Evolutionary conservation across 169 alveolate species (phyloP).

Genomic region (Plasmodium fragile): DNA sequence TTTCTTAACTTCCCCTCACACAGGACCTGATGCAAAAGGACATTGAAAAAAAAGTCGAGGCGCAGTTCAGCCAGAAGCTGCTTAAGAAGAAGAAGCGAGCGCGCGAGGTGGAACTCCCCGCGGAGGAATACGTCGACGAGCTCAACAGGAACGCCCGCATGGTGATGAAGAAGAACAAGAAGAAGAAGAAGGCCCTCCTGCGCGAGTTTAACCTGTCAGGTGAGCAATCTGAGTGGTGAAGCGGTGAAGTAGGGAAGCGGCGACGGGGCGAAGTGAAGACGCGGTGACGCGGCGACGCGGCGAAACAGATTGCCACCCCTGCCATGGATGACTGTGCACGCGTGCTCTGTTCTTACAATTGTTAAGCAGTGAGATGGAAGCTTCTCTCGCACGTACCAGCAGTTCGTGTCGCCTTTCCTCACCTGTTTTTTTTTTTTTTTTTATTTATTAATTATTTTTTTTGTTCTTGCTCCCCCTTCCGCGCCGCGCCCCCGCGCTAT

Average conservation of each 20-base stretch:
- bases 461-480: background rate
- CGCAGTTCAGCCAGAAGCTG: conserved; percentile 4
- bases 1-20: background rate
- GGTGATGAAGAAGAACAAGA: conserved; percentile 1
- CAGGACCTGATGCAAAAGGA: conserved; percentile 68
- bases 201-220: conserved; percentile 42
- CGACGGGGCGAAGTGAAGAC: background rate
- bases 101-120: background rate
- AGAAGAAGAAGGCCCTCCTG: conserved; percentile 35
- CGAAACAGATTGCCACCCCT: background rate
- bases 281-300: background rate
- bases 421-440: background rate
- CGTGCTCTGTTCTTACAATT: background rate
- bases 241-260: background rate
- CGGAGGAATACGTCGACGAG: conserved; percentile 17
- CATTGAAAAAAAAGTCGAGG: conserved; percentile 41
- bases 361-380: background rate
- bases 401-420: background rate
- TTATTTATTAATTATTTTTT: too few species aligned
- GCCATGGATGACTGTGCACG: background rate
- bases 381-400: background rate
- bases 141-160: background rate
- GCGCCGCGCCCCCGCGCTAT: background rate
- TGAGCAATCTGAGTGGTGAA: background rate
- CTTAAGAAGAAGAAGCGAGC: background rate